phyloP scores from a whole-genome alignment of 495 filamentous ascomycete genomes.

The Barbatosphaeria neglecta region DNA sequence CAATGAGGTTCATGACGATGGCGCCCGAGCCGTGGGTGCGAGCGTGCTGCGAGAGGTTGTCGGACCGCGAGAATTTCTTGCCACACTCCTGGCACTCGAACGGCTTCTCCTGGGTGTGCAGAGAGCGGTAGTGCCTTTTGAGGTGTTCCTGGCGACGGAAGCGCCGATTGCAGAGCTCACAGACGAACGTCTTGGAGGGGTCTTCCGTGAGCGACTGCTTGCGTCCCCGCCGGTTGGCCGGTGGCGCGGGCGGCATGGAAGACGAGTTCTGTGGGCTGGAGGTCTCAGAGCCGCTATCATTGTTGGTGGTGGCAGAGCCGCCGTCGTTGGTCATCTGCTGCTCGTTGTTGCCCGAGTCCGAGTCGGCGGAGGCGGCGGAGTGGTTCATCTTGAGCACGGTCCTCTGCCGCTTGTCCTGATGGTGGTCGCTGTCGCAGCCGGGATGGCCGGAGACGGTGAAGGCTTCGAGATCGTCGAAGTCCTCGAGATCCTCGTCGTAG shows the following conservation, averaged over 20 bases:
- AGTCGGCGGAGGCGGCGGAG: conserved; percentile 24
- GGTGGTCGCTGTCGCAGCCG: conserved; percentile 32
- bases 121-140: conserved; percentile 95
- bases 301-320: conserved; percentile 1
- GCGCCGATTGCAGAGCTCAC: conserved; percentile 86
- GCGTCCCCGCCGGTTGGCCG: conserved; percentile 83
- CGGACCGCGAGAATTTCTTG: conserved; percentile 97
- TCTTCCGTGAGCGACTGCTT: conserved; percentile 99
- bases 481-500: conserved; percentile 65
- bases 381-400: conserved; percentile 40
- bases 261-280: conserved; percentile 6
- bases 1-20: conserved; percentile 78
- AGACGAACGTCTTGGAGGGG: conserved; percentile 96
- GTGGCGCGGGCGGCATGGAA: conserved; percentile 40
- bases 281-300: conserved; percentile 13
- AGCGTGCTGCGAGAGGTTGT: conserved; percentile 93
- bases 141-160: conserved; percentile 99
- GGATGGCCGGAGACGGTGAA: conserved; percentile 32
- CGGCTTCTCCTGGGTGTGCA: conserved; percentile 97
- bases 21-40: conserved; percentile 86
- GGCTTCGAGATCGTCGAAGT: conserved; percentile 52
- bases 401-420: conserved; percentile 56
- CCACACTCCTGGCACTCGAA: conserved; percentile 96
- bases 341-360: conserved; percentile 24
- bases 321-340: conserved; percentile 14